These are phyloP conservation scores for Pichia exigua DNA, from an alignment of 805 yeast genomes.

Conservation along the genomic window DNA sequence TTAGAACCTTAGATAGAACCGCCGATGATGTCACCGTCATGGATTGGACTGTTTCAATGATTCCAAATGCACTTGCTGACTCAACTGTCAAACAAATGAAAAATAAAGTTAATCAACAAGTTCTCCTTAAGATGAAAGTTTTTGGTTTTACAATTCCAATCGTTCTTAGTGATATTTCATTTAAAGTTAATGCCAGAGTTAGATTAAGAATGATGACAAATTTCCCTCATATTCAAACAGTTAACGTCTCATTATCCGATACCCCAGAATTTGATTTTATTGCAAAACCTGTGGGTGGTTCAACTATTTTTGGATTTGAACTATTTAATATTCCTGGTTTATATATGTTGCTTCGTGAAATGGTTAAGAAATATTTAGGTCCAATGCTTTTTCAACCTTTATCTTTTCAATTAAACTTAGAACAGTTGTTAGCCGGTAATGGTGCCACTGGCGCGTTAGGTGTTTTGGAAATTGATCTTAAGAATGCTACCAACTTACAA, in stretches of 20 bases:
- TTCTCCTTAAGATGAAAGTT: constrained; percentile 68
- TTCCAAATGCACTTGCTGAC: constrained; percentile 86
- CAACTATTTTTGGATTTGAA: constrained; percentile 81
- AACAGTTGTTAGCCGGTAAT: constrained; percentile 80
- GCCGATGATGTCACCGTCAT: constrained; percentile 88
- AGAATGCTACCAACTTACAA: constrained; percentile 58
- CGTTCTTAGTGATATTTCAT: constrained; percentile 70
- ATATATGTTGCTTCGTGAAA: constrained; percentile 69
- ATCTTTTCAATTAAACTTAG: constrained; percentile 86
- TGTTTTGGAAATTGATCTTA: constrained; percentile 62
- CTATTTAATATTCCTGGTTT: constrained; percentile 82
- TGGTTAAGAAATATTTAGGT: constrained; percentile 81
- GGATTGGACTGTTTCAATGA: constrained; percentile 94
- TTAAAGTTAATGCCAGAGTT: constrained; percentile 66
- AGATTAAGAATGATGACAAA: constrained; percentile 83
- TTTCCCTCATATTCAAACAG: constrained; percentile 90
- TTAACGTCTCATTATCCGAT: constrained; percentile 75
- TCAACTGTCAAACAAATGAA: constrained; percentile 77
- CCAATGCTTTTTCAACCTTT: constrained; percentile 85
- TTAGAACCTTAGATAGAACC: constrained; percentile 86
- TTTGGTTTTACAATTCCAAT: constrained; percentile 82
- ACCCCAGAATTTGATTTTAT: constrained; percentile 86
- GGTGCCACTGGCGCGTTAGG: constrained; percentile 80
- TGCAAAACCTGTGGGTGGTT: constrained; percentile 66
- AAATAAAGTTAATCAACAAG: constrained; percentile 74